Evolutionary conservation across 2,329 filamentous ascomycete genomes (phyloP), one percentile per base, ranked within the genome.

Genomic region (Coleophoma cylindrospora): DNA sequence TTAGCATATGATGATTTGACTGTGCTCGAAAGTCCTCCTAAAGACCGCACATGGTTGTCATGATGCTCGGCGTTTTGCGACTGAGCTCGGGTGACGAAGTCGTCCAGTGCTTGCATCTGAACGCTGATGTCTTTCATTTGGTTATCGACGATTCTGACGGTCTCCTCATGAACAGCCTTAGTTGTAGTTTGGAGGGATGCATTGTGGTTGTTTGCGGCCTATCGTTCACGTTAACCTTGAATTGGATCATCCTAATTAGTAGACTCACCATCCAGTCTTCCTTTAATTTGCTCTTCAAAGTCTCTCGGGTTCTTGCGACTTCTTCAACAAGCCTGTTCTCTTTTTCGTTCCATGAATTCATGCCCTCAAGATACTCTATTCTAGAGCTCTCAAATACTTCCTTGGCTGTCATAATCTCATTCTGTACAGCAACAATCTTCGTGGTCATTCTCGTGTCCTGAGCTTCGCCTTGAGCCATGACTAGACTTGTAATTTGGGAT

Each of bases 101-200:
- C 89, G 61, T 97, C 92, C 8, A 99, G 78, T 1, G 89, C 88
- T 50, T 84, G 81, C 80, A 99, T 91, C 68, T 97, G 90, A n/a
- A 77, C 79, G 53, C 88, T 86, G 64, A 99, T 86, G 58, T 95
- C 89, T 50, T 81, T 79, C 71, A 95, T 88, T 70, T 99, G 94
- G 50, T 87, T 85, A 62, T 92, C 88, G 12, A 97, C 91, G 51
- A 95, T 92, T 7, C 86, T 85, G 32, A 96, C 83, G 0, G 92
- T 96, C 69, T 95, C 88, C 34, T 87, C 86, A 58, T 99, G 91
- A 1, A 97, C 91, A 2, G 89, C 89, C 59, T 88, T 87, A 0
- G 92, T 91, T 0, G 88, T 88, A 8, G 80, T 78, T 59, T 92
- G 89, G 59, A 99, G 92, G 6, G 86, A 84, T n/a, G 77, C 83